Percentiles rank a stretch among this genome's conserved stretches.
Conservation (phyloP, 2,329 filamentous ascomycete species). For the Lachnellula occidentalis region DNA sequence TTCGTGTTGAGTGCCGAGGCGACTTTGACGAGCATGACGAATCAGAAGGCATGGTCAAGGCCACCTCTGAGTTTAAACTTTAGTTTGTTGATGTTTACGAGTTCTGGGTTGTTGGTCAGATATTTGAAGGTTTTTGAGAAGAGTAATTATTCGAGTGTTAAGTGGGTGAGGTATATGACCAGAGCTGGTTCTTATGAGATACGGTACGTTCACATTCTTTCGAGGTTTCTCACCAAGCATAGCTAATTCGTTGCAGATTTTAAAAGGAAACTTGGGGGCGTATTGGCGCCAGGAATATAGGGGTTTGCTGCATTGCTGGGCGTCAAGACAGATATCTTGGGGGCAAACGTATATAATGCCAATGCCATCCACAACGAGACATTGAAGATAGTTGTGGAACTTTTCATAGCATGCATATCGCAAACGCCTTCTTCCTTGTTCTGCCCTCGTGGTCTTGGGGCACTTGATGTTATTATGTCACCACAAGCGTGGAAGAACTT, state of each 20-base stretch:
- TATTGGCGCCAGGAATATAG: background rate
- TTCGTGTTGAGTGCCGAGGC: conserved; percentile 94
- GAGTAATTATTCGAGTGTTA: conserved; percentile 96
- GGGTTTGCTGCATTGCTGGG: background rate
- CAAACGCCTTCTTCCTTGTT: no score
- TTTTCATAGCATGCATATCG: no score
- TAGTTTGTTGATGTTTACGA: conserved; percentile 96
- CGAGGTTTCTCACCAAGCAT: background rate
- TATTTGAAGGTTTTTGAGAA: conserved; percentile 99
- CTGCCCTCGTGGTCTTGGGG: no score
- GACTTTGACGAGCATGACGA: conserved; percentile 91
- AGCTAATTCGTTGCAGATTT: background rate
- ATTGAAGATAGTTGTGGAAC: no score
- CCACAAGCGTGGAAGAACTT: no score
- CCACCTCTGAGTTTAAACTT: conserved; percentile 91
- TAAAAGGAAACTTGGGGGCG: background rate
- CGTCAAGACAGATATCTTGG: no score
- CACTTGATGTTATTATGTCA: no score
- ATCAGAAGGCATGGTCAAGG: conserved; percentile 93
- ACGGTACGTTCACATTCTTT: conserved; percentile 46
- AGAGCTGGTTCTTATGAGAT: conserved; percentile 97
- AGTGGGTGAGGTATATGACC: conserved; percentile 99
- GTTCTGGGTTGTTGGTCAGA: conserved; percentile 81
- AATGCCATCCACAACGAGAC: no score
- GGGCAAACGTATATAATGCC: no score